Conservation (phyloP, 2,329 filamentous ascomycete genomes). For the Amesomyces nigricolor region DNA sequence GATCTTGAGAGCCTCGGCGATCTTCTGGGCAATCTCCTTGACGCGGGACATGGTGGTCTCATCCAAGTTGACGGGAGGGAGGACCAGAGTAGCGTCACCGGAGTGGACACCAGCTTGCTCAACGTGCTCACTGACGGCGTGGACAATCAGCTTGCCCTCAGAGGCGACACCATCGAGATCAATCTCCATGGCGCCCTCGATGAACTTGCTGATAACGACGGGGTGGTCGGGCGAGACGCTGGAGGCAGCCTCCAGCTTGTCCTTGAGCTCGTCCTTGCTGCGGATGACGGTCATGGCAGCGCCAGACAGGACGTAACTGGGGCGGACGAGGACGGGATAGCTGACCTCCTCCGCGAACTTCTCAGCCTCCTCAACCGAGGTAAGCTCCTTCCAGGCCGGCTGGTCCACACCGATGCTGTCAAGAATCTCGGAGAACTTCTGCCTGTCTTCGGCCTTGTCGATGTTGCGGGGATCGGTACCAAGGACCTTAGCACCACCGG, state of each 20-base stretch:
- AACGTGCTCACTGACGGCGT: constrained; percentile 92
- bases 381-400: constrained; percentile 96
- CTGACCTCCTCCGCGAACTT: constrained; percentile 77
- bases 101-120: constrained; percentile 98
- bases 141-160: constrained; percentile 77
- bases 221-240: constrained; percentile 93
- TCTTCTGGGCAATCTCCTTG: constrained; percentile 94
- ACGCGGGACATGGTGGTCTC: constrained; percentile 72
- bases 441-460: constrained; percentile 94
- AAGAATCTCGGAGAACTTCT: constrained; percentile 96
- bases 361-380: constrained; percentile 81
- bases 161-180: constrained; percentile 92
- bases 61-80: constrained; percentile 79
- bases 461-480: constrained; percentile 92
- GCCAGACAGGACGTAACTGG: constrained; percentile 91
- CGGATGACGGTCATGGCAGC: constrained; percentile 98
- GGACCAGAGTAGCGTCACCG: constrained; percentile 88
- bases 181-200: constrained; percentile 92
- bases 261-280: constrained; percentile 81
- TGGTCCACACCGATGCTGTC: constrained; percentile 97
- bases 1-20: constrained; percentile 94
- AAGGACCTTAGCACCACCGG: constrained; percentile 81
- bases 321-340: constrained; percentile 92
- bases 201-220: constrained; percentile 97
- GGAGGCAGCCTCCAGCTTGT: constrained; percentile 87